phyloP scores from a whole-genome alignment of 176 grass and related monocot species.

The Paspalum vaginatum region DNA sequence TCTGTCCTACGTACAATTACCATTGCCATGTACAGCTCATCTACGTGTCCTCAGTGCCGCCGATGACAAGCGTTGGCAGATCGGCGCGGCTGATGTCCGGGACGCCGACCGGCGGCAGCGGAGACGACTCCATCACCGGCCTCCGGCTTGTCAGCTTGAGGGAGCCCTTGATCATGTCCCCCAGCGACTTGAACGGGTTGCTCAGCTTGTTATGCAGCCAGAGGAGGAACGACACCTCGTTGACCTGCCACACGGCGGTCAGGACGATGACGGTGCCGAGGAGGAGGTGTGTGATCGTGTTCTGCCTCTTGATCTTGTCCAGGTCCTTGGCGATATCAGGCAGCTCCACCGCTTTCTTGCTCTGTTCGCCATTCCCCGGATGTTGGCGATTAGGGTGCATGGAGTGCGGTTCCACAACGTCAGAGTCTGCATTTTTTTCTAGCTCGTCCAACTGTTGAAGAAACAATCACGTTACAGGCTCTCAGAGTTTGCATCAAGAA shows the following conservation, averaged over 20 bases:
- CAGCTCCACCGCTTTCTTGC: background rate
- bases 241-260: constrained; percentile 56
- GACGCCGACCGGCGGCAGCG: constrained; percentile 30
- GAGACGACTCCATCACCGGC: constrained; percentile 37
- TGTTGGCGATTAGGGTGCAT: background rate
- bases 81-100: constrained; percentile 30
- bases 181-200: constrained; percentile 52
- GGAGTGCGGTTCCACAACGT: background rate
- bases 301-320: constrained; percentile 58
- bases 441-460: constrained; percentile 11
- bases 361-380: background rate
- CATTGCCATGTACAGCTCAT: background rate
- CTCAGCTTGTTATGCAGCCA: constrained; percentile 37
- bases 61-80: constrained; percentile 32
- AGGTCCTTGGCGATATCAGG: constrained; percentile 42
- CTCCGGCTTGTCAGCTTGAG: constrained; percentile 14
- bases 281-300: constrained; percentile 58
- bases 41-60: background rate
- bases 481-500: background rate
- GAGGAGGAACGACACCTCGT: constrained; percentile 56
- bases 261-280: constrained; percentile 48
- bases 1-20: background rate
- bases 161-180: constrained; percentile 39
- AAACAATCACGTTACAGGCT: background rate
- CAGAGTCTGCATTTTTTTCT: background rate